Evolutionary conservation across 345 rosid genomes (phyloP).

Genomic region (Carallia pectinifolia): DNA sequence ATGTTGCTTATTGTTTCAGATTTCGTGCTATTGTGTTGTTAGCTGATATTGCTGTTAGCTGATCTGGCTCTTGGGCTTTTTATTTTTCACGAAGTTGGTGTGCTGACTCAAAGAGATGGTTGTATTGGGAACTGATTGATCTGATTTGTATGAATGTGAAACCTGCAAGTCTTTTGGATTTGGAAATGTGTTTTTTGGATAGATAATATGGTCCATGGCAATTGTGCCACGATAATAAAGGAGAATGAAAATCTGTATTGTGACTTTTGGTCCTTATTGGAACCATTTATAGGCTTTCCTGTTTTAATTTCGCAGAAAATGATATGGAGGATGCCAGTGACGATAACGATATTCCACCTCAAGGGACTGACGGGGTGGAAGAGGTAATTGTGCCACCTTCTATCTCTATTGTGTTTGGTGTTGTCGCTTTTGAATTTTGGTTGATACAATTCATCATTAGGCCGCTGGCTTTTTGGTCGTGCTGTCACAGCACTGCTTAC

Average conservation of each 20-base stretch:
- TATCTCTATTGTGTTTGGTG: not conserved
- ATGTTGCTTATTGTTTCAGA: too few relatives aligned
- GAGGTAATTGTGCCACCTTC: conserved; percentile 27
- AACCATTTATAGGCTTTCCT: not conserved
- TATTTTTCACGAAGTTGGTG: too few relatives aligned
- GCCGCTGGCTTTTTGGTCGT: not conserved
- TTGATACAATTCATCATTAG: not conserved
- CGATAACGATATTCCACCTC: conserved; percentile 30
- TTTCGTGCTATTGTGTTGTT: too few relatives aligned
- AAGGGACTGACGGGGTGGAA: conserved; percentile 30
- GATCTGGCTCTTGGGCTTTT: too few relatives aligned
- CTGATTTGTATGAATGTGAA: not conserved
- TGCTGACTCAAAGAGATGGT: too few relatives aligned
- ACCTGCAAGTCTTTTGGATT: not conserved
- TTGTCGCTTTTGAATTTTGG: conserved; percentile 5
- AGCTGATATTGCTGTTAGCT: too few relatives aligned
- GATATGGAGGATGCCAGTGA: conserved; percentile 40
- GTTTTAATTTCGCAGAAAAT: conserved; percentile 37
- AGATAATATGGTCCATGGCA: not conserved
- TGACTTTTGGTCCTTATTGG: not conserved
- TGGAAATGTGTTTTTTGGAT: not conserved
- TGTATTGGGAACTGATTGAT: too few relatives aligned
- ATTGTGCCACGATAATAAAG: not conserved
- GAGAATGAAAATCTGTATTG: not conserved
- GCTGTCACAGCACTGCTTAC: not conserved